Conservation (phyloP, 192 early-diverging fungal genomes). For the Mortierella alpina region DNA sequence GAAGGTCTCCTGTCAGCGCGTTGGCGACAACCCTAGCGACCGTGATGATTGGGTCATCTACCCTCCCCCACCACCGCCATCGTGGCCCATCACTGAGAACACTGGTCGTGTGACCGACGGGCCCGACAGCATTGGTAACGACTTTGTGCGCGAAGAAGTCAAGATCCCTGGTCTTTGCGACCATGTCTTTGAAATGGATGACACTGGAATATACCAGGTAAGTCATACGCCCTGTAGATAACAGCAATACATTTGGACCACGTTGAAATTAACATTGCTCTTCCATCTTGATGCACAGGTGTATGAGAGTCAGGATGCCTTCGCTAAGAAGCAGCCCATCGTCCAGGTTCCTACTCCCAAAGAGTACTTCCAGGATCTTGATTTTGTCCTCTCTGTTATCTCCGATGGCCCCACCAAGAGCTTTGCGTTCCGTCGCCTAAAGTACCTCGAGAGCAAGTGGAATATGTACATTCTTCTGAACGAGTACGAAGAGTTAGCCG, state of each 20-base stretch:
- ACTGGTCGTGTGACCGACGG: conserved; percentile 50
- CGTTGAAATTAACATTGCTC: neutral
- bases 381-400: conserved; percentile 84
- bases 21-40: conserved; percentile 91
- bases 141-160: conserved; percentile 48
- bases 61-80: conserved; percentile 86
- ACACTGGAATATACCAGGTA: conserved; percentile 76
- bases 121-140: conserved; percentile 49
- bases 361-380: conserved; percentile 90
- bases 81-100: conserved; percentile 67
- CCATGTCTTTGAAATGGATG: conserved; percentile 65
- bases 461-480: conserved; percentile 93
- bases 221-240: conserved; percentile 6
- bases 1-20: conserved; percentile 74
- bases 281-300: conserved; percentile 13
- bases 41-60: conserved; percentile 84
- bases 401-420: conserved; percentile 94
- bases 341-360: conserved; percentile 76
- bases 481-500: conserved; percentile 95
- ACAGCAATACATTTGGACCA: neutral
- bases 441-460: conserved; percentile 95
- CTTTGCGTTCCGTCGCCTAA: conserved; percentile 91
- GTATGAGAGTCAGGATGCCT: conserved; percentile 30
- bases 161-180: conserved; percentile 43
- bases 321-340: conserved; percentile 49